Base-by-base conservation (phyloP, 352 stramenopile genomes). In the Phytopythium sindhum region DNA sequence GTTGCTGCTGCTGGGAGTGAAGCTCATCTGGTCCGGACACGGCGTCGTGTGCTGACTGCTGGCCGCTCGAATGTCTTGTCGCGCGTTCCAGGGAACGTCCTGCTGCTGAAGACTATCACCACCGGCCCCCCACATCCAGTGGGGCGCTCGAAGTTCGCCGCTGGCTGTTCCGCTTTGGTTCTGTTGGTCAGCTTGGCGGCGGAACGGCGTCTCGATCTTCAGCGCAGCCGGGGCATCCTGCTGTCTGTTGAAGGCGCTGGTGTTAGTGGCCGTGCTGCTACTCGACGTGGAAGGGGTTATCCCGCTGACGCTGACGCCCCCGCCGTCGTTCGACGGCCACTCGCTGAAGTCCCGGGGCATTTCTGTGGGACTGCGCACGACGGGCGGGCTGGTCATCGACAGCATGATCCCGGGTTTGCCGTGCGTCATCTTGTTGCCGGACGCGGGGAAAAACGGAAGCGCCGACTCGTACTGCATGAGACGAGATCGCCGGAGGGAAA, bases 381-480 rank as follows among this genome's bases (percentile, higher is more conserved):
- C 5, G 11, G 35, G 33, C 9, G 37, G n/a, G 24, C 23, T 50
- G 37, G 21, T 23, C 23, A 39, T 33, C 4, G 54, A 12, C 24
- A 37, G 21, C n/a, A 39, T 17, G 11, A 24, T 5, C 5, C 37
- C 54, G 15, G 35, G 35, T 23, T 60, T 60, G 35, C 11, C 24
- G 23, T 33, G 24, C 0, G 9, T 37, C 33, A 60, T 50, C 35
- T 47, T 60, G 23, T 17, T 23, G 53, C 53, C 23, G 31, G 4
- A 35, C 9, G 37, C 19, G n/a, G 54, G 26, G 37, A 60, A 33
- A 47, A 60, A 60, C 54, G 33, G 35, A 21, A 50, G 23, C 33
- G 35, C n/a, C 35, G 35, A 29, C n/a, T 47, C 54, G 54, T 60
- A 60, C 37, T 60, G 54, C 54, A 60, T 60, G 23, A 6, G 37